Conservation (phyloP, 106 monocot species). For the Phalaenopsis aphrodite region DNA sequence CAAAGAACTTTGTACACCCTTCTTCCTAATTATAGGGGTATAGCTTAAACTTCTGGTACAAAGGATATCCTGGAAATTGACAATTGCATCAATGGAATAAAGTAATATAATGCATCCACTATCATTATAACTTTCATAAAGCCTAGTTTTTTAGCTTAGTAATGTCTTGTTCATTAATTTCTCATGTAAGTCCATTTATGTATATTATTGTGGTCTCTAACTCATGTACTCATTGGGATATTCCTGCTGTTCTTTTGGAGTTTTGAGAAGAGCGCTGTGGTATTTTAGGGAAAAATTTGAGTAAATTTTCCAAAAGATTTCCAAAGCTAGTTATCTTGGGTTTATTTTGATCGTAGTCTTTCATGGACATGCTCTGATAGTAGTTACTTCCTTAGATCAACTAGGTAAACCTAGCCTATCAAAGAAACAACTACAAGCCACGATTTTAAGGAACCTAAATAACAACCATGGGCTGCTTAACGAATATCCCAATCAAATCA, state of each 20-base stretch:
- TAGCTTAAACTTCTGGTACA: neutral
- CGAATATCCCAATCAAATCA: neutral
- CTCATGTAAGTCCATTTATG: neutral
- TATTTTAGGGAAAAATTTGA: too few relatives aligned
- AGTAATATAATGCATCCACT: neutral
- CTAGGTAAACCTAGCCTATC: neutral
- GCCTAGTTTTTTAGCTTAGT: neutral
- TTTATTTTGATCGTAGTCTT: neutral
- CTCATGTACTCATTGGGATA: neutral
- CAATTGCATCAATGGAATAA: neutral
- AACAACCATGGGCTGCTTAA: neutral
- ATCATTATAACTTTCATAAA: neutral
- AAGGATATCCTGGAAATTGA: slow-evolving; percentile 5
- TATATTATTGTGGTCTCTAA: neutral
- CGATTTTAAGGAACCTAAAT: neutral
- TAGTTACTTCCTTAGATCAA: neutral
- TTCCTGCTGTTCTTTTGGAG: too few relatives aligned
- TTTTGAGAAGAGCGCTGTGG: too few relatives aligned
- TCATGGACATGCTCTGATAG: neutral
- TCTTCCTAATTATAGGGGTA: neutral
- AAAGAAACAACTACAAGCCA: neutral
- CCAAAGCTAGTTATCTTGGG: neutral
- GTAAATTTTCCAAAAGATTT: too few relatives aligned
- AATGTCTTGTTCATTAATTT: neutral
- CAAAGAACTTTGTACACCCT: neutral